A percentile compares a stretch with the other conserved stretches of the same genome.
phyloP scores from a whole-genome alignment of 768 basidiomycete species.

The Psilocybe sp. region DNA sequence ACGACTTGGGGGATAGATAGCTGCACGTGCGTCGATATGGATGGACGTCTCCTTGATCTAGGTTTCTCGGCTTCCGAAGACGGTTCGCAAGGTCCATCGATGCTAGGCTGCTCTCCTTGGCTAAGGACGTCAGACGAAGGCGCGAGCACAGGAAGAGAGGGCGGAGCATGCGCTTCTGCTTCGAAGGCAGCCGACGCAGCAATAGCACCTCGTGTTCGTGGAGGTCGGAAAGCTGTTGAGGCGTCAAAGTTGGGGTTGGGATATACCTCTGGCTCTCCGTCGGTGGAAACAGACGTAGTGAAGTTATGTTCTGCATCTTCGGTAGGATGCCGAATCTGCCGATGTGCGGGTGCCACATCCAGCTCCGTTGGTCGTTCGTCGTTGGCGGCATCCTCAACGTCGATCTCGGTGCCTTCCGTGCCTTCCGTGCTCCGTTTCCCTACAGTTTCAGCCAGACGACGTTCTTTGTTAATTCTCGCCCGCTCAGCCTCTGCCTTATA shows the following conservation, averaged over 20 bases:
- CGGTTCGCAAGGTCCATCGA: background rate
- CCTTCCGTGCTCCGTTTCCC: conserved; percentile 7
- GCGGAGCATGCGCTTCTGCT: conserved; percentile 20
- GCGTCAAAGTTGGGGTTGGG: conserved; percentile 27
- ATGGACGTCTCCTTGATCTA: conserved; percentile 26
- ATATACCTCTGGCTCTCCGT: conserved; percentile 10
- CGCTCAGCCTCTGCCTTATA: conserved; percentile 39
- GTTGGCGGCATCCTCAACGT: background rate
- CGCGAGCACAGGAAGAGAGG: background rate
- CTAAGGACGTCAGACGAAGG: background rate
- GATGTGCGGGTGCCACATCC: too few relatives aligned
- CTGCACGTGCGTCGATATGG: conserved; percentile 16
- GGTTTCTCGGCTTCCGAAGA: conserved; percentile 4
- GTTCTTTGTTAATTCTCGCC: conserved; percentile 27
- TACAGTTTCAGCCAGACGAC: conserved; percentile 23
- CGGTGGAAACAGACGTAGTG: background rate
- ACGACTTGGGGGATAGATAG: conserved; percentile 54
- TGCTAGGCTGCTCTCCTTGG: conserved; percentile 1
- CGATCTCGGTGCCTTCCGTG: background rate
- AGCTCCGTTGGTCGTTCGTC: too few relatives aligned
- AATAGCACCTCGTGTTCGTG: conserved; percentile 44
- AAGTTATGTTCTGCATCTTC: conserved; percentile 9
- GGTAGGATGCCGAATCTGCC: background rate
- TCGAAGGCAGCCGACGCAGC: conserved; percentile 45
- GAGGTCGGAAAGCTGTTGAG: conserved; percentile 45